Conservation (phyloP, 2,329 filamentous ascomycete species). For the Neopestalotiopsis clavispora region DNA sequence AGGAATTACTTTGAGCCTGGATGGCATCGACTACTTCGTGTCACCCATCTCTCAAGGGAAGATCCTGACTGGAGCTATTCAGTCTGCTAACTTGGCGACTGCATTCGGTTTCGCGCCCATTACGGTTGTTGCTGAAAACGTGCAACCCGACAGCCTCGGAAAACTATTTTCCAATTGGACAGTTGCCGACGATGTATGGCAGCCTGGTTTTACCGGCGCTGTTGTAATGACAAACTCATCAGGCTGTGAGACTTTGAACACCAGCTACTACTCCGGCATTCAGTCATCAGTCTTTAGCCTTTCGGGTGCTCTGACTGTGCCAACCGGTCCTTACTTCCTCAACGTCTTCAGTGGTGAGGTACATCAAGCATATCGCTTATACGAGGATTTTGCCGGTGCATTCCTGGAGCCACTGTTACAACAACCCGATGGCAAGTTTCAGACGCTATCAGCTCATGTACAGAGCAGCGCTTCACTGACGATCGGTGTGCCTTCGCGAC, state of each 20-base stretch:
- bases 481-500: background rate
- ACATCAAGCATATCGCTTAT: constrained; percentile 2
- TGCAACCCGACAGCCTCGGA: background rate
- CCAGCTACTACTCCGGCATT: background rate
- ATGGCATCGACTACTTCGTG: background rate
- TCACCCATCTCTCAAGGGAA: background rate
- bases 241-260: background rate
- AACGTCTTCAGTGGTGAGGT: background rate
- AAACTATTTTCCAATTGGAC: constrained; percentile 1
- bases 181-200: background rate
- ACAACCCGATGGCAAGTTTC: constrained; percentile 35
- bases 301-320: background rate
- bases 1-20: background rate
- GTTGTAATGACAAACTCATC: background rate
- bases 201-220: background rate
- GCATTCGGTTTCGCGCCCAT: background rate
- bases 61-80: background rate
- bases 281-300: background rate
- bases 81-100: background rate
- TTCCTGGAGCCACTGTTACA: constrained; percentile 38
- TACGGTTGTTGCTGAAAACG: background rate
- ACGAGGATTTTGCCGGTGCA: constrained; percentile 35
- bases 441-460: constrained; percentile 38
- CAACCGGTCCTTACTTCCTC: background rate
- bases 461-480: background rate